phyloP scores from a whole-genome alignment of 768 basidiomycete species.

The Termitomyces sp. region DNA sequence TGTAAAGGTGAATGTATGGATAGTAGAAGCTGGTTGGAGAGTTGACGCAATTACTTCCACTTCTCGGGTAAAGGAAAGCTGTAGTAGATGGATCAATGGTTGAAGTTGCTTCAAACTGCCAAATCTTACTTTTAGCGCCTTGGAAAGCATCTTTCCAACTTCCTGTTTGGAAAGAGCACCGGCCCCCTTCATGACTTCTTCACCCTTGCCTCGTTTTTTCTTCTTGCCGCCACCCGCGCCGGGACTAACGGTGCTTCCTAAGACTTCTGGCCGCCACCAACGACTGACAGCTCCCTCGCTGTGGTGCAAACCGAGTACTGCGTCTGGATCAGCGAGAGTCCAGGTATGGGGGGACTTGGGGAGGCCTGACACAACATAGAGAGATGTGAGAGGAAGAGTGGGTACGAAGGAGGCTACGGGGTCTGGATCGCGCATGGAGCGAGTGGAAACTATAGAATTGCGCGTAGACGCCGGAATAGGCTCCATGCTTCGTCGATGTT shows the following conservation, averaged over 20 bases:
- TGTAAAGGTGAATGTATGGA: constrained; percentile 89
- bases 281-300: constrained; percentile 80
- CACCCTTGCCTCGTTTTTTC: constrained; percentile 61
- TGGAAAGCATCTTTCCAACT: constrained; percentile 86
- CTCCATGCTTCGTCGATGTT: constrained; percentile 77
- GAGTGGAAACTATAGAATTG: constrained; percentile 75
- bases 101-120: constrained; percentile 1
- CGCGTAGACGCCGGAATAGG: constrained; percentile 77
- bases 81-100: not conserved
- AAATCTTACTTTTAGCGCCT: constrained; percentile 74
- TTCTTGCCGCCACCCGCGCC: constrained; percentile 80
- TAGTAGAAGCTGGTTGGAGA: constrained; percentile 87
- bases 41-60: constrained; percentile 96
- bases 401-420: constrained; percentile 61
- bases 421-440: constrained; percentile 55
- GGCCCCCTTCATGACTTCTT: constrained; percentile 68
- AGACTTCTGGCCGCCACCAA: constrained; percentile 90
- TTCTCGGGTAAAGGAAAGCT: constrained; percentile 91
- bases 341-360: constrained; percentile 89
- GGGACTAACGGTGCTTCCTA: constrained; percentile 83
- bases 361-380: constrained; percentile 85
- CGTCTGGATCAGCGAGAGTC: constrained; percentile 84
- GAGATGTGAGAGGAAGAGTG: constrained; percentile 72
- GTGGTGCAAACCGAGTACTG: constrained; percentile 78
- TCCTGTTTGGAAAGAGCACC: constrained; percentile 83